A percentile compares a stretch with the other conserved stretches of the same genome.
phyloP scores from a whole-genome alignment of 495 filamentous ascomycete genomes.

The Xanthoparmelia taractica region DNA sequence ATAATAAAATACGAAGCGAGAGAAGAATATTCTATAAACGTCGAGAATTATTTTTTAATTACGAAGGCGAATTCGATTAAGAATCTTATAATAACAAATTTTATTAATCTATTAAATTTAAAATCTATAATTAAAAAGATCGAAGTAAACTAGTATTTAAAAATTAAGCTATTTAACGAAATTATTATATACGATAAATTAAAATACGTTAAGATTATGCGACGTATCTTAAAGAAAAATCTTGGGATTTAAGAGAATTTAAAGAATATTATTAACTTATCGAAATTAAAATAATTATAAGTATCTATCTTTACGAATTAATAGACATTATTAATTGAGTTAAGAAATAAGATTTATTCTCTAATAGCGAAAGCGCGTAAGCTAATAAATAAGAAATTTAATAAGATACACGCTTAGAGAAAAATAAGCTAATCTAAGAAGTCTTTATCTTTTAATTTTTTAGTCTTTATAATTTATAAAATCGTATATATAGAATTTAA shows the following conservation, averaged over 20 bases:
- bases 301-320: not conserved
- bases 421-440: not conserved
- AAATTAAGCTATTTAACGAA: not conserved
- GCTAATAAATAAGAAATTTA: conserved; percentile 4
- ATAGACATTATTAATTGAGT: not conserved
- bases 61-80: no score
- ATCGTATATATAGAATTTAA: not conserved
- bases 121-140: no score
- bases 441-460: not conserved
- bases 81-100: no score
- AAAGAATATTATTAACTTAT: not conserved
- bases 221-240: not conserved
- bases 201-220: conserved; percentile 3
- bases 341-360: not conserved
- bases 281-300: conserved; percentile 6
- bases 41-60: not conserved
- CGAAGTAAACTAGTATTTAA: not conserved
- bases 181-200: not conserved
- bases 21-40: not conserved
- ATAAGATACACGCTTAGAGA: conserved; percentile 2
- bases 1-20: not conserved
- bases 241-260: not conserved
- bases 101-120: no score
- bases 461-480: not conserved
- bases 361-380: not conserved